phyloP scores from a whole-genome alignment of 768 basidiomycete species.

The Lactifluus piperatus region DNA sequence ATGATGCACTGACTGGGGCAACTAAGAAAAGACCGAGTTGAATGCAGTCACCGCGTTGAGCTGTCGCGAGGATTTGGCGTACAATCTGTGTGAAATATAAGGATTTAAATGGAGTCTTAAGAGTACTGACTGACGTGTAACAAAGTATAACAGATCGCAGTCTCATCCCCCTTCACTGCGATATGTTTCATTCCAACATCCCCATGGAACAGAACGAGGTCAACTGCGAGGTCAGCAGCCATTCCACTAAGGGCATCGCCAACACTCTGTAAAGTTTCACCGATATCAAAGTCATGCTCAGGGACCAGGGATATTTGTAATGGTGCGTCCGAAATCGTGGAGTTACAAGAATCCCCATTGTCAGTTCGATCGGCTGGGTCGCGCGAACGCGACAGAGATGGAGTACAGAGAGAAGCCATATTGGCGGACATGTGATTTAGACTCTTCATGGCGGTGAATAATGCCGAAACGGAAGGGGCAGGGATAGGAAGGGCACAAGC shows the following conservation, averaged over 20 bases:
- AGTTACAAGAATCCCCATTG: neutral
- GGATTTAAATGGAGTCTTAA: conserved; percentile 5
- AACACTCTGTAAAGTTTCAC: conserved; percentile 81
- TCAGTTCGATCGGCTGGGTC: conserved; percentile 7
- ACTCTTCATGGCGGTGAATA: conserved; percentile 88
- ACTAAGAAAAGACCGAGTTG: conserved; percentile 72
- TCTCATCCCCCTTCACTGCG: conserved; percentile 78
- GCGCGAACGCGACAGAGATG: conserved; percentile 11
- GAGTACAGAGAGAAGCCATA: conserved; percentile 43
- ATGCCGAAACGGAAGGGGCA: conserved; percentile 76
- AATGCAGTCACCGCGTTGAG: conserved; percentile 70
- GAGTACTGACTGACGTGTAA: conserved; percentile 59
- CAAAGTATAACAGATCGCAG: conserved; percentile 70
- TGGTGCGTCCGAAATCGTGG: conserved; percentile 8
- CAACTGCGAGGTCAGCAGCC: conserved; percentile 77
- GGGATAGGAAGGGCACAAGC: conserved; percentile 84
- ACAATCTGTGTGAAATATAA: conserved; percentile 47
- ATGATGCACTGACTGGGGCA: conserved; percentile 20
- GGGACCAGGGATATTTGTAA: neutral
- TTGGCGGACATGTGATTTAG: conserved; percentile 92
- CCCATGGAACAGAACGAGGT: conserved; percentile 84
- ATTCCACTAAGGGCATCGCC: conserved; percentile 82
- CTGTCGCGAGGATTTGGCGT: conserved; percentile 68
- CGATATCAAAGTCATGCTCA: conserved; percentile 75
- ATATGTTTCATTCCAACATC: conserved; percentile 85